Conservation (phyloP, 2,329 filamentous ascomycete species). For the Xylogone sp. region DNA sequence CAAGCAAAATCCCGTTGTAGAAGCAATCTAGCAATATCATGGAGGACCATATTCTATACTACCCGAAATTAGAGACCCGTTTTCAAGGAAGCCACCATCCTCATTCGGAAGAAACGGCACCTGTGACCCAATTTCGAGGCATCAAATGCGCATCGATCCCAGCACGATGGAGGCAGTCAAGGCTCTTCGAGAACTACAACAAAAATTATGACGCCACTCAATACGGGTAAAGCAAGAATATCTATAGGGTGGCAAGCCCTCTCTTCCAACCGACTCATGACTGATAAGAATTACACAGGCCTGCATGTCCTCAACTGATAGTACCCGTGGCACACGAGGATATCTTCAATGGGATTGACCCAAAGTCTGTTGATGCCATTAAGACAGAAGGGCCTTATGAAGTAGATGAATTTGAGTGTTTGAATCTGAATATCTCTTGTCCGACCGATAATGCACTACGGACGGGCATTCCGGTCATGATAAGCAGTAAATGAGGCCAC, state of each 20-base stretch:
- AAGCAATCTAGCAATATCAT: too few relatives aligned
- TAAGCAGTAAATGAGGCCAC: slow-evolving; percentile 7
- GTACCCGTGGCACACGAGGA: too few relatives aligned
- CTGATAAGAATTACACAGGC: slow-evolving; percentile 10
- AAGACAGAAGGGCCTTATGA: slow-evolving; percentile 22
- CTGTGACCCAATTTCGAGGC: slow-evolving; percentile 27
- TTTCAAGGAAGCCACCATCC: too few relatives aligned
- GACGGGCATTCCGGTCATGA: slow-evolving; percentile 16
- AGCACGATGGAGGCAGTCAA: slow-evolving; percentile 28
- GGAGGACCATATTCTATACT: too few relatives aligned
- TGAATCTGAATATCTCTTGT: slow-evolving; percentile 30
- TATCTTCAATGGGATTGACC: too few relatives aligned
- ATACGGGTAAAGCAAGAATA: slow-evolving; percentile 15
- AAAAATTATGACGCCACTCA: slow-evolving; percentile 27
- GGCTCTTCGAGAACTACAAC: slow-evolving; percentile 12
- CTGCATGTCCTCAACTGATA: slow-evolving; percentile 30
- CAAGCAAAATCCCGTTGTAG: too few relatives aligned
- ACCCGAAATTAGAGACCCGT: too few relatives aligned
- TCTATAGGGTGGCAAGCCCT: too few relatives aligned
- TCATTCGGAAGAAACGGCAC: too few relatives aligned
- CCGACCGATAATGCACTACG: slow-evolving; percentile 14
- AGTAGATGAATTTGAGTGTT: slow-evolving; percentile 31
- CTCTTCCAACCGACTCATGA: too few relatives aligned
- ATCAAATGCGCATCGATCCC: slow-evolving; percentile 32
- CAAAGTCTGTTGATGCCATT: too few relatives aligned